Base-by-base conservation (phyloP, 2,329 filamentous ascomycete genomes). In the Moelleriella libera region DNA sequence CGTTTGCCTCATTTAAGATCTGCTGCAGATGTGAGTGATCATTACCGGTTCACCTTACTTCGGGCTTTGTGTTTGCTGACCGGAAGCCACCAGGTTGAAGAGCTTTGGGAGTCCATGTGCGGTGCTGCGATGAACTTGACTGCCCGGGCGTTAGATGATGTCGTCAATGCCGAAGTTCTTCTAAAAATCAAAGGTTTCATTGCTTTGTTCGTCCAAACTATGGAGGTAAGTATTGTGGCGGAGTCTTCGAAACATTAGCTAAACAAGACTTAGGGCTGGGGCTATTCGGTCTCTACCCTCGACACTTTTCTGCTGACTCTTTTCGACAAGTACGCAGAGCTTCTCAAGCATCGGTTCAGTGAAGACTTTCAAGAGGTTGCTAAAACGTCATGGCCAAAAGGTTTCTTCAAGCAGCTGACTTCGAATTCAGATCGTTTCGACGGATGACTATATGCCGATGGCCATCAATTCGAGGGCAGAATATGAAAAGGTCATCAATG, bases 361-460 rank as follows among this genome's bases (percentile, higher is more conserved):
- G 86, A 94, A 54, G 90, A 97, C 63, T 98, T 98, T 61, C 84
- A 94, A 61, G 90, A 97, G 70, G 83, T 85, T 60, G 49, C 7
- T 11, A 7, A 2, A 7, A 11, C 14, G 14, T 37, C 59, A 53
- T 6, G 34, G 10, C 21, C 21, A 11, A 10, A 11, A 5, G n/a
- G 43, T n/a, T 5, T 14, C n/a, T 14, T 21, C 14, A 30, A 12
- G 11, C 40, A 14, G 7, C 9, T n/a, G 2, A 30, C 11, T 10
- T 21, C 34, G 12, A n/a, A 29, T 14, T 45, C 60, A 80, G 75
- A 82, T 82, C 56, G 78, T 83, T 12, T 81, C 86, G n/a, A 96
- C 88, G 1, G 92, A 98, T 62, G 92, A 98, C 64, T 98, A 98
- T 65, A 98, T 98, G 90, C 94, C 92, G 2, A 97, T 98, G 92